Percentiles rank a stretch among this genome's conserved stretches.
Evolutionary conservation across 164 flowering plant genomes (phyloP).

Genomic region (Berberis vulgaris): DNA sequence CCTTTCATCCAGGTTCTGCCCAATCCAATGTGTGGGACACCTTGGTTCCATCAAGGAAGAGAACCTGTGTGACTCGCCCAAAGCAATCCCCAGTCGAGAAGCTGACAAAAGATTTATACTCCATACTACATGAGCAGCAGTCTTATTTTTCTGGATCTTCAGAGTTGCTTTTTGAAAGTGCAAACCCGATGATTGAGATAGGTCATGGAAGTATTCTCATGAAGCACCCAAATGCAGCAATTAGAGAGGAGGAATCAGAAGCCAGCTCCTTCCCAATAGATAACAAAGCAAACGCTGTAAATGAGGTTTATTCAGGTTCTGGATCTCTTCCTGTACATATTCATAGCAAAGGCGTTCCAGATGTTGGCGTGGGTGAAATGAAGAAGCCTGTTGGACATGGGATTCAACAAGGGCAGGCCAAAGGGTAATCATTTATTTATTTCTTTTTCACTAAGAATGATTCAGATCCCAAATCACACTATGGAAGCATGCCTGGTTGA

Average conservation of each 20-base stretch:
- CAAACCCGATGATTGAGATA: constrained; percentile 88
- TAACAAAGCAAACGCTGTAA: constrained; percentile 29
- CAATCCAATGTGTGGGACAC: constrained; percentile 82
- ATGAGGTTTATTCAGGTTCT: constrained; percentile 44
- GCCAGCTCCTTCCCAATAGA: constrained; percentile 92
- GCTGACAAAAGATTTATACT: constrained; percentile 76
- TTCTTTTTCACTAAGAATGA: neutral
- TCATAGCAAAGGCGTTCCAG: constrained; percentile 24
- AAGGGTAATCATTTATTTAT: constrained; percentile 33
- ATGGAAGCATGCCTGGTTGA: neutral
- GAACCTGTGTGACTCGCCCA: constrained; percentile 68
- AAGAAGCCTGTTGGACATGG: constrained; percentile 30
- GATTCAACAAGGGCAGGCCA: constrained; percentile 29
- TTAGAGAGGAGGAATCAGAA: constrained; percentile 90
- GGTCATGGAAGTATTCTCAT: constrained; percentile 95
- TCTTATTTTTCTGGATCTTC: constrained; percentile 64
- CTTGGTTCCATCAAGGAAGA: constrained; percentile 75
- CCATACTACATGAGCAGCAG: constrained; percentile 81
- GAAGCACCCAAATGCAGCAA: constrained; percentile 57
- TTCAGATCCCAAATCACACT: neutral
- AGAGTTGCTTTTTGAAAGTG: constrained; percentile 75
- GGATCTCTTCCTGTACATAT: constrained; percentile 34
- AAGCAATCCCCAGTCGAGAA: constrained; percentile 87
- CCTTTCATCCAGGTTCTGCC: constrained; percentile 52
- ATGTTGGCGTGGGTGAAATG: constrained; percentile 19